Conservation (phyloP, 1,284 basidiomycete species). For the Stygiomarasmius scandens region DNA sequence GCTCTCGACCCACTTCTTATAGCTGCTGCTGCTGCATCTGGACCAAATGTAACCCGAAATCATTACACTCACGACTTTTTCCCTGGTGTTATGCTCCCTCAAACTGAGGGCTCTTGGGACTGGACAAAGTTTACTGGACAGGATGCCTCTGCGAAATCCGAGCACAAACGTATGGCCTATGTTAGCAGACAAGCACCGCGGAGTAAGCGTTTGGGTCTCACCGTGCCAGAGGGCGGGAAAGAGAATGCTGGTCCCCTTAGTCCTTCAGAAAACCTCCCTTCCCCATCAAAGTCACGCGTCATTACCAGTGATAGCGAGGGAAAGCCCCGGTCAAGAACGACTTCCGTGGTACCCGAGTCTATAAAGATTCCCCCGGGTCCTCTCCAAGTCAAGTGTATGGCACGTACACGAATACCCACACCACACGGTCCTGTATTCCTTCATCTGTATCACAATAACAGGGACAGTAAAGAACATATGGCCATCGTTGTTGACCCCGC, state of each 20-base stretch:
- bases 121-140: constrained; percentile 57
- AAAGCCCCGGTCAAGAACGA: constrained; percentile 26
- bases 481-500: constrained; percentile 94
- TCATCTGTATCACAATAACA: constrained; percentile 93
- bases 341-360: constrained; percentile 12
- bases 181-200: constrained; percentile 75
- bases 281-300: constrained; percentile 7
- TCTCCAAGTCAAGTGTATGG: constrained; percentile 86
- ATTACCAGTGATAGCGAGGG: constrained; percentile 4
- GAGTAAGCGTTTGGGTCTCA: constrained; percentile 46
- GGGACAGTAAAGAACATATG: constrained; percentile 94
- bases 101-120: constrained; percentile 56
- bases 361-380: constrained; percentile 15
- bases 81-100: constrained; percentile 55
- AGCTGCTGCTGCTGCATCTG: constrained; percentile 69
- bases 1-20: constrained; percentile 74
- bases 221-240: constrained; percentile 21
- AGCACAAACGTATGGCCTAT: constrained; percentile 54
- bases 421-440: constrained; percentile 94
- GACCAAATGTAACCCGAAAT: constrained; percentile 74
- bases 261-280: constrained; percentile 16
- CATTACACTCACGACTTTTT: constrained; percentile 77
- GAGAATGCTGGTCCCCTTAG: constrained; percentile 25
- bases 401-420: constrained; percentile 95
- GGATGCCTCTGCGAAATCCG: constrained; percentile 35